These are phyloP conservation scores for Bipolaris bicolor DNA, from an alignment of 2,329 filamentous ascomycete species.

Conservation along the genomic window DNA sequence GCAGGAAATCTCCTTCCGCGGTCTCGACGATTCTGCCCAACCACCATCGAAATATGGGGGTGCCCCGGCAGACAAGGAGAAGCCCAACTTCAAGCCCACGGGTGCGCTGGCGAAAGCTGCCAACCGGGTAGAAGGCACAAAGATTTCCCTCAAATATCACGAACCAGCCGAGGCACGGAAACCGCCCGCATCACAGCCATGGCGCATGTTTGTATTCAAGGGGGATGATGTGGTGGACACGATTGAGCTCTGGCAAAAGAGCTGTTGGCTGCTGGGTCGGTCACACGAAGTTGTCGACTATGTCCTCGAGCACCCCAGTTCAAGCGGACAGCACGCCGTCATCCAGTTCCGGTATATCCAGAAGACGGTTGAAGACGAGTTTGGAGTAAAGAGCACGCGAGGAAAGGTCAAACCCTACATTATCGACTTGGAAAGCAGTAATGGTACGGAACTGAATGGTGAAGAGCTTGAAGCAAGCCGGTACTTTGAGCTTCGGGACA, in stretches of 20 bases:
- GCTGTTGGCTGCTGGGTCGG: constrained; percentile 89
- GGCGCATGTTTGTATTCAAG: constrained; percentile 95
- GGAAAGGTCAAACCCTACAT: constrained; percentile 74
- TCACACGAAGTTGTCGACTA: constrained; percentile 83
- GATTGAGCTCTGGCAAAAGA: constrained; percentile 74
- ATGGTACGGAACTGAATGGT: constrained; percentile 84
- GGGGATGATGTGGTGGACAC: constrained; percentile 80
- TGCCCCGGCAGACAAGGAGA: constrained; percentile 69
- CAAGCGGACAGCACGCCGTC: constrained; percentile 94
- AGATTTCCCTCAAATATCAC: constrained; percentile 90
- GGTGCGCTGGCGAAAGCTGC: constrained; percentile 86
- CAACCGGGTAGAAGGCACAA: constrained; percentile 78
- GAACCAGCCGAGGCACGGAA: constrained; percentile 93
- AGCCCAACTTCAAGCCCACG: constrained; percentile 82
- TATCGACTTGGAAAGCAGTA: constrained; percentile 91
- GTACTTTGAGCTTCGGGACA: constrained; percentile 85
- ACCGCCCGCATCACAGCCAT: constrained; percentile 75
- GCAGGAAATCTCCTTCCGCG: constrained; percentile 55
- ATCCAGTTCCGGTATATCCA: constrained; percentile 89
- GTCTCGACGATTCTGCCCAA: constrained; percentile 38
- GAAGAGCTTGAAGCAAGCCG: constrained; percentile 74
- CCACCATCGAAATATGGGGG: constrained; percentile 42
- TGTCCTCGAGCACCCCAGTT: constrained; percentile 84
- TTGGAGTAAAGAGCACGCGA: constrained; percentile 57
- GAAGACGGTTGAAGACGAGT: constrained; percentile 82